Conservation (phyloP, 495 filamentous ascomycete genomes). For the Chaetomium tenue region DNA sequence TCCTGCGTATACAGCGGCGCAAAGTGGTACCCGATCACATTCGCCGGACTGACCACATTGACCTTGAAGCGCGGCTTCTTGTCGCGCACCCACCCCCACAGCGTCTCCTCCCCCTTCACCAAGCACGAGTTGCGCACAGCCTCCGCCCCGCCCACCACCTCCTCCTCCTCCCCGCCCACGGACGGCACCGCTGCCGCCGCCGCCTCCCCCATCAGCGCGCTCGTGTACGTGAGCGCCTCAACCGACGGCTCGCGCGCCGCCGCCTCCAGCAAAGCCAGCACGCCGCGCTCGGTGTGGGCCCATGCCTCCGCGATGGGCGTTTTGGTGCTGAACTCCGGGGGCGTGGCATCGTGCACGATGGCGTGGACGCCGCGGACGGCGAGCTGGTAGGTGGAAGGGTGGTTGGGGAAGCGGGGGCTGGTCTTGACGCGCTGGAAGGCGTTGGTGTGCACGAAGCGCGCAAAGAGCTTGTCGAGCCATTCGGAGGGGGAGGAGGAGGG, state of each 20-base stretch:
- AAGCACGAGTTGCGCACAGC: conserved; percentile 33
- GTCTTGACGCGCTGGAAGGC: conserved; percentile 36
- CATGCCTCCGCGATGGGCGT: conserved; percentile 43
- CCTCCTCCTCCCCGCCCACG: conserved; percentile 21
- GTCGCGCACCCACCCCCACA: conserved; percentile 3
- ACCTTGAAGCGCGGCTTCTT: not conserved
- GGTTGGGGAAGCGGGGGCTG: conserved; percentile 28
- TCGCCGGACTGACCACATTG: conserved; percentile 6
- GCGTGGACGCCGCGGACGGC: conserved; percentile 40
- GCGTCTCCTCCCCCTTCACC: conserved; percentile 49
- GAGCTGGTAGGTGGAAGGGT: conserved; percentile 38
- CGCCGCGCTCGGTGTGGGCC: conserved; percentile 33
- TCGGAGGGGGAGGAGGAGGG: conserved; percentile 38
- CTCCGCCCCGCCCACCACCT: conserved; percentile 49
- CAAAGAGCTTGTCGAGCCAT: conserved; percentile 45
- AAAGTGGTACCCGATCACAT: conserved; percentile 9
- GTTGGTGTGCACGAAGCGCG: conserved; percentile 36
- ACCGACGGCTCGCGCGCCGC: conserved; percentile 46
- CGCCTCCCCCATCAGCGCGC: too few species aligned
- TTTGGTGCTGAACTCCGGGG: conserved; percentile 22
- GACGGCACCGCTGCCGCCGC: conserved; percentile 40
- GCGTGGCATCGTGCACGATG: conserved; percentile 46
- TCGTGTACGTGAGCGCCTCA: conserved; percentile 52
- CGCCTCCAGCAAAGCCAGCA: conserved; percentile 40
- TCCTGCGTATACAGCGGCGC: not conserved